Base-by-base conservation (phyloP, 257 asterid genomes). In the Jaltomata sinuosa region DNA sequence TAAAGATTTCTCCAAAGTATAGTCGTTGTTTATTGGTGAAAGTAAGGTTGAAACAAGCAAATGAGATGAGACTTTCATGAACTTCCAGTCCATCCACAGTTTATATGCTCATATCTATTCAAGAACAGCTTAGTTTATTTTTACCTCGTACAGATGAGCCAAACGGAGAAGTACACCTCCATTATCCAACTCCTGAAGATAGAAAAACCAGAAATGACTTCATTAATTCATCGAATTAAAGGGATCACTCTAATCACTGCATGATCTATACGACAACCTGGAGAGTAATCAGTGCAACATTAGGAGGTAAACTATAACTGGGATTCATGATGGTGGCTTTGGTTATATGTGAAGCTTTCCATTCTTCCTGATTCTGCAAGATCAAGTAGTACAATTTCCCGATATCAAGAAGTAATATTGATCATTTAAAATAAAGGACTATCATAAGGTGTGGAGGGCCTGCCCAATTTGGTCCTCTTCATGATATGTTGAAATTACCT, bases 101-200 rank as follows among this genome's bases (percentile, higher is more conserved):
- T 1, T 36, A 3, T 34, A 36, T 68, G 25, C 8, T 68, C 50
- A 19, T 68, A 5, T 68, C 22, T 32, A 2, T 68, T 34, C 29
- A 68, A 45, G 69, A 34, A 77, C 64, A 55, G 36, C 69, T 25
- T 54, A 38, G 79, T 42, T 1, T 71, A 54, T 36, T 34, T 72
- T 83, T 85, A 93, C 98, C 98, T 95, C 98, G 2, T 93, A 95
- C 25, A 94, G 86, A 95, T 95, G 94, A 8, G 95, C 99, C 85
- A 95, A 80, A 84, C 99, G 99, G 85, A 95, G 86, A 79, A 94
- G 97, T 59, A 89, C 94, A 31, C 84, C 86, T 77, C 93, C 92
- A 79, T 92, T 92, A 16, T 55, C 90, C 89, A 91, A 78, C 85
- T 92, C 97, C 97, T 94, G 91, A 85, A 54, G 32, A 8, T n/a